These are phyloP conservation scores for Thermoascus crustaceus DNA, from an alignment of 2,329 filamentous ascomycete species.

Conservation along the genomic window DNA sequence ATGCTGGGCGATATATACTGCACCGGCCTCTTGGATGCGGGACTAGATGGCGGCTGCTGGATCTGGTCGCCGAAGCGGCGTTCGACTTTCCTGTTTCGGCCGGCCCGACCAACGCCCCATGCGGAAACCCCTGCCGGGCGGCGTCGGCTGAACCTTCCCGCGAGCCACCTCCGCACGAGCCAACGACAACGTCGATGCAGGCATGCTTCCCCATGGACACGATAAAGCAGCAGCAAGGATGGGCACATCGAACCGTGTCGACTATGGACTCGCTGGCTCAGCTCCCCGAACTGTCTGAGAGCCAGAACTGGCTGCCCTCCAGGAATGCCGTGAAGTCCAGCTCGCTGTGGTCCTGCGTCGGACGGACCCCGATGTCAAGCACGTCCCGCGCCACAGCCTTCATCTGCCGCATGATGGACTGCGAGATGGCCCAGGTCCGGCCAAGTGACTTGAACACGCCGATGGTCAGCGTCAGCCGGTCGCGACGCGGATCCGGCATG, in stretches of 20 bases:
- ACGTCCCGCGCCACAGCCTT: slow-evolving; percentile 73
- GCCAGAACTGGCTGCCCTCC: slow-evolving; percentile 28
- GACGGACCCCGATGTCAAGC: slow-evolving; percentile 35
- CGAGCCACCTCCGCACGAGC: too few species aligned
- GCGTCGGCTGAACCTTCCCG: too few species aligned
- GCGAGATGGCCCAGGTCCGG: slow-evolving; percentile 64
- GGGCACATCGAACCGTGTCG: background rate
- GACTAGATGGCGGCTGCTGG: too few species aligned
- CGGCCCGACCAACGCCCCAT: too few species aligned
- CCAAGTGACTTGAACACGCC: slow-evolving; percentile 64
- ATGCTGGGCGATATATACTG: too few species aligned
- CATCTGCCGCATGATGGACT: slow-evolving; percentile 62
- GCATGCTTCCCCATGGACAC: too few species aligned
- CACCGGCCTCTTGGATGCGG: too few species aligned
- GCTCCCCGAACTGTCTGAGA: slow-evolving; percentile 12
- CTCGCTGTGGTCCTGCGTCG: slow-evolving; percentile 21
- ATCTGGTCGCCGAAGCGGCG: too few species aligned
- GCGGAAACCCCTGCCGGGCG: too few species aligned
- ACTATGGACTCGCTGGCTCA: background rate
- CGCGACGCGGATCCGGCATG: slow-evolving; percentile 51
- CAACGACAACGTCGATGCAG: too few species aligned
- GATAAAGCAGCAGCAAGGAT: background rate
- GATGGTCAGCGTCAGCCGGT: slow-evolving; percentile 70
- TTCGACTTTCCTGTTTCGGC: too few species aligned
- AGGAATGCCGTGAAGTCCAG: slow-evolving; percentile 28